Evolutionary conservation across 1,284 basidiomycete genomes (phyloP).

Genomic region (Tausonia pullulans): DNA sequence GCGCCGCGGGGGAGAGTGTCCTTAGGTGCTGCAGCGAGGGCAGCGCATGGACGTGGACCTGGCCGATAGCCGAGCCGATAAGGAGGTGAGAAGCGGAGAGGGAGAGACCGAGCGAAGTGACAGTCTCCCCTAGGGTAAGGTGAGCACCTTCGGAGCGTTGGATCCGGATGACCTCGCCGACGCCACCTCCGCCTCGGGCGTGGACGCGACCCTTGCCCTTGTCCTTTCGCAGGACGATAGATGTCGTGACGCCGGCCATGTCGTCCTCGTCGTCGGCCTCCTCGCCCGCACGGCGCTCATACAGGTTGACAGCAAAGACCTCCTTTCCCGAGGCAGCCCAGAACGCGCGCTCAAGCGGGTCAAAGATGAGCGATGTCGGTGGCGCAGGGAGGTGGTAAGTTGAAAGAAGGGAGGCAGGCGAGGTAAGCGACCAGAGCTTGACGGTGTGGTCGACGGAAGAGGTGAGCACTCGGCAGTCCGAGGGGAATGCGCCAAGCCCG

Average conservation of each 20-base stretch:
- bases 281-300: conserved; percentile 38
- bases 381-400: conserved; percentile 72
- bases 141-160: conserved; percentile 16
- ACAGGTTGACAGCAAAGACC: conserved; percentile 14
- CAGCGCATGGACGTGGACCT: conserved; percentile 74
- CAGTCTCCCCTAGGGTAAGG: conserved; percentile 41
- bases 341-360: conserved; percentile 57
- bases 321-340: conserved; percentile 15
- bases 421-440: conserved; percentile 39
- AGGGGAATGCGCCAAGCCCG: conserved; percentile 65
- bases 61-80: conserved; percentile 57
- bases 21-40: conserved; percentile 80
- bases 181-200: conserved; percentile 42
- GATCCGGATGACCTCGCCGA: conserved; percentile 11
- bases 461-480: conserved; percentile 59
- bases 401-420: conserved; percentile 59
- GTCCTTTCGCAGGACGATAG: conserved; percentile 19
- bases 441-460: conserved; percentile 81
- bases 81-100: conserved; percentile 59
- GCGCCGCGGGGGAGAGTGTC: conserved; percentile 51
- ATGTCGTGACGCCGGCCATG: conserved; percentile 34
- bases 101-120: conserved; percentile 65
- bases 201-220: conserved; percentile 49
- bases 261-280: conserved; percentile 27
- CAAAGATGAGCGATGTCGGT: conserved; percentile 60